Evolutionary conservation across 495 filamentous ascomycete species (phyloP).

Genomic region (Aspergillus wentii): DNA sequence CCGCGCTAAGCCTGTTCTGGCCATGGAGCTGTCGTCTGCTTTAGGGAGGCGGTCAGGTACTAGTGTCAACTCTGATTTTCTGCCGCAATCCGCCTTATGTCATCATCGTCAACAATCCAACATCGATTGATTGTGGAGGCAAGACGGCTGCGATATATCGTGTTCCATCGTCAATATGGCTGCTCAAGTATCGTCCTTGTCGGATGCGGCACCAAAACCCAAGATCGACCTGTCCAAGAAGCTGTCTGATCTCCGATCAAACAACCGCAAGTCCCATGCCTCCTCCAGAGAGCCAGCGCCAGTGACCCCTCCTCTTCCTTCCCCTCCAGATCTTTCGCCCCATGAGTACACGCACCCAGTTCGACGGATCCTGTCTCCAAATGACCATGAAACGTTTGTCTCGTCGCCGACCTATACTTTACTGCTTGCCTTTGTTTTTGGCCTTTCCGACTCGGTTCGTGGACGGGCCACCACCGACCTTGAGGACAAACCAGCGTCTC

Average conservation of each 20-base stretch:
- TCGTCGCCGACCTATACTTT: constrained; percentile 73
- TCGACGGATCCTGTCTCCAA: constrained; percentile 71
- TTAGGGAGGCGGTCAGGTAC: constrained; percentile 9
- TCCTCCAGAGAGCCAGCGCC: constrained; percentile 61
- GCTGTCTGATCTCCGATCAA: constrained; percentile 65
- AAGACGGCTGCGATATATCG: too few relatives aligned
- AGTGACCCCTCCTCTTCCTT: constrained; percentile 64
- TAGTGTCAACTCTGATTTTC: too few relatives aligned
- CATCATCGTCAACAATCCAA: too few relatives aligned
- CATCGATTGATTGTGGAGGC: too few relatives aligned
- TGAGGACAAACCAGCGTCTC: constrained; percentile 47
- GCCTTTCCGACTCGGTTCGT: constrained; percentile 74
- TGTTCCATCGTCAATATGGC: too few relatives aligned
- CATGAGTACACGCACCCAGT: constrained; percentile 60
- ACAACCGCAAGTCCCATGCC: constrained; percentile 46
- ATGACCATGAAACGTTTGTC: constrained; percentile 79
- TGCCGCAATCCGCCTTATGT: constrained; percentile 6
- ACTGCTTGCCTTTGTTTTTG: constrained; percentile 78
- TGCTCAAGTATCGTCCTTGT: too few relatives aligned
- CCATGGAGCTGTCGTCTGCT: constrained; percentile 5
- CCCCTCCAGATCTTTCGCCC: constrained; percentile 59
- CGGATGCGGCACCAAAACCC: constrained; percentile 16
- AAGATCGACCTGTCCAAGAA: constrained; percentile 58
- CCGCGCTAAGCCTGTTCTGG: constrained; percentile 2
- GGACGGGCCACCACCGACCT: constrained; percentile 69